Evolutionary conservation across 176 grass and related monocot species (phyloP).

Genomic region (Oryza brachyantha): DNA sequence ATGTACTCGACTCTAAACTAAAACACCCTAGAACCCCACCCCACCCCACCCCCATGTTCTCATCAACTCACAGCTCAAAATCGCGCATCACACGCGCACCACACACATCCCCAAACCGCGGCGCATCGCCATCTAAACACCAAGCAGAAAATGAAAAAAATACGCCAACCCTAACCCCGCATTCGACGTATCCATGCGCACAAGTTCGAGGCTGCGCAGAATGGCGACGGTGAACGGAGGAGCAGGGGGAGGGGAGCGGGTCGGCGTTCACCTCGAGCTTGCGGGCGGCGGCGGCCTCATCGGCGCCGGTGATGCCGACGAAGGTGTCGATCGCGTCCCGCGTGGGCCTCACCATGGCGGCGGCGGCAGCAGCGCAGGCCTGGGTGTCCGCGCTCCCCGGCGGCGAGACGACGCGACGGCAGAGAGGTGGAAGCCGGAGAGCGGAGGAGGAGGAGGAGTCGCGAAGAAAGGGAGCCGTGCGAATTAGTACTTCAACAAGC

Average conservation of each 20-base stretch:
- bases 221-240: neutral
- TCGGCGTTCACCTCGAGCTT: slow-evolving; percentile 69
- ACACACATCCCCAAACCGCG: neutral
- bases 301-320: slow-evolving; percentile 72
- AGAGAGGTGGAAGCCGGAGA: neutral
- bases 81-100: neutral
- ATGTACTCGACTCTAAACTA: slow-evolving; percentile 1
- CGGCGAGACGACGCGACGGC: slow-evolving; percentile 1
- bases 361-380: neutral
- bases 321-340: slow-evolving; percentile 88
- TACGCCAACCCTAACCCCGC: slow-evolving; percentile 30
- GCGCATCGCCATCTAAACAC: slow-evolving; percentile 7
- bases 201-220: neutral
- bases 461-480: slow-evolving; percentile 30
- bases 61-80: neutral
- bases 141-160: neutral
- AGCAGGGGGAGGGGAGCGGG: neutral
- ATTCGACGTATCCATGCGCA: neutral
- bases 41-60: neutral
- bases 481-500: slow-evolving; percentile 3
- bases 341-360: slow-evolving; percentile 48
- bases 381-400: neutral
- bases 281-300: slow-evolving; percentile 59
- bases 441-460: slow-evolving; percentile 20
- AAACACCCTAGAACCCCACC: neutral